Conservation (phyloP, 1,284 basidiomycete species). For the Papiliotrema flavescens region DNA sequence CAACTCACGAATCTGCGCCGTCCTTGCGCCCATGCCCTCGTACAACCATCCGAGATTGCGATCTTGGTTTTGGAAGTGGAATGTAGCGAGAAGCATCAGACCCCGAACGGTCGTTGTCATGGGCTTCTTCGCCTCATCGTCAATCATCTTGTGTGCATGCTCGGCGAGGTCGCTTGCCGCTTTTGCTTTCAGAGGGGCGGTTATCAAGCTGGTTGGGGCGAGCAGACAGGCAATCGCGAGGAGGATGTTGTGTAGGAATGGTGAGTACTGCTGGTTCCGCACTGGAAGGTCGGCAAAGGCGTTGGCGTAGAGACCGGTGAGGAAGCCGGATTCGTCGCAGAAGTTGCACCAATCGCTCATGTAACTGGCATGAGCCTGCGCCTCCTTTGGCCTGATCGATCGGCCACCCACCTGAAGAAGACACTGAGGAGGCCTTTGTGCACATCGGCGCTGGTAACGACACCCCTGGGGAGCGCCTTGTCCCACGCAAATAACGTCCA, state of each 20-base stretch:
- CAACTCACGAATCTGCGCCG: constrained; percentile 24
- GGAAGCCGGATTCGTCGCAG: neutral
- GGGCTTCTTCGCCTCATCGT: constrained; percentile 58
- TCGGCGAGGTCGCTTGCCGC: constrained; percentile 55
- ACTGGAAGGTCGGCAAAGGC: constrained; percentile 7
- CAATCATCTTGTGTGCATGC: constrained; percentile 57
- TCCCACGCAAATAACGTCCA: neutral
- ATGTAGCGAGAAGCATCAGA: constrained; percentile 58
- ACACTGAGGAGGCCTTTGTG: constrained; percentile 3
- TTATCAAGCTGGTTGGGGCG: constrained; percentile 56
- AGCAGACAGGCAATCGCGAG: constrained; percentile 55
- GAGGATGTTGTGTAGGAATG: constrained; percentile 66
- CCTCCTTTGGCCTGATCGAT: constrained; percentile 1
- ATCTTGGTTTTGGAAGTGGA: constrained; percentile 52
- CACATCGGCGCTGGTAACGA: neutral
- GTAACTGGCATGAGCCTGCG: constrained; percentile 1
- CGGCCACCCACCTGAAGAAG: constrained; percentile 7
- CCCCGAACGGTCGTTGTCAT: constrained; percentile 60
- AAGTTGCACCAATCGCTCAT: neutral
- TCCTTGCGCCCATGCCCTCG: constrained; percentile 17
- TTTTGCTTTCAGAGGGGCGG: constrained; percentile 51
- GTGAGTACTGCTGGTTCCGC: constrained; percentile 60
- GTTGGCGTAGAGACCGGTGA: neutral
- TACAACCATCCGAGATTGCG: constrained; percentile 23
- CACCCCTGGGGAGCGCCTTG: neutral